Evolutionary conservation across 306 rosid genomes (phyloP), one percentile per base, ranked within the genome.

Genomic region (Delonix regia): DNA sequence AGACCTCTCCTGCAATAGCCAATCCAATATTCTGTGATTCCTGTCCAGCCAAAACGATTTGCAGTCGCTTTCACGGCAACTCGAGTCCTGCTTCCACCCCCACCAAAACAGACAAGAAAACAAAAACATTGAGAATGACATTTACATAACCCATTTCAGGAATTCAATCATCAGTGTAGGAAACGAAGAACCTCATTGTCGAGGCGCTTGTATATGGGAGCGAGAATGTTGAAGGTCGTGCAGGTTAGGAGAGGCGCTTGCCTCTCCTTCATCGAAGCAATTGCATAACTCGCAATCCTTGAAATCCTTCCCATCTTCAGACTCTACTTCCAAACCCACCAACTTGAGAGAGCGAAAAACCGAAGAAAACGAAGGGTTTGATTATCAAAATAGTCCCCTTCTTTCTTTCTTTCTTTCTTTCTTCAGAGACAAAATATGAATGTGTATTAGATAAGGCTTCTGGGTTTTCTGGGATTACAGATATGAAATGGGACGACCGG

Each of bases 151-250:
- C 33, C 61, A 39, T 45, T 25, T 7, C 2, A 62, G 36, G 2
- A 39, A 56, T 4, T 33, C 22, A 63, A 63, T 33, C 16, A 53
- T 14, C 10, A 19, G 27, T 5, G 49, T 4, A 33, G 47, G 68
- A 9, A 39, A 36, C 62, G 12, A 56, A 51, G 34, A 62, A 94
- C 99, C 92, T 95, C 89, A 14, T 75, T 84, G 67, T 82, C 71
- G 73, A 95, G 76, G 28, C 99, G 98, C 82, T 95, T 95, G 85
- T 95, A 95, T n/a, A 95, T 95, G 52, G 99, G 99, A 42, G 99
- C 99, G 39, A 95, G 98, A 62, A 95, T 93, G 81, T 95, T 95
- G 74, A 95, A 95, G 34, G 99, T 95, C 9, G 99, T 95, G 79
- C 99, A 95, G 27, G 98, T 89, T 71, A 95, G 87, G 82, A 85